phyloP scores from a whole-genome alignment of 2,329 filamentous ascomycete genomes.

The Cladophialophora immunda region DNA sequence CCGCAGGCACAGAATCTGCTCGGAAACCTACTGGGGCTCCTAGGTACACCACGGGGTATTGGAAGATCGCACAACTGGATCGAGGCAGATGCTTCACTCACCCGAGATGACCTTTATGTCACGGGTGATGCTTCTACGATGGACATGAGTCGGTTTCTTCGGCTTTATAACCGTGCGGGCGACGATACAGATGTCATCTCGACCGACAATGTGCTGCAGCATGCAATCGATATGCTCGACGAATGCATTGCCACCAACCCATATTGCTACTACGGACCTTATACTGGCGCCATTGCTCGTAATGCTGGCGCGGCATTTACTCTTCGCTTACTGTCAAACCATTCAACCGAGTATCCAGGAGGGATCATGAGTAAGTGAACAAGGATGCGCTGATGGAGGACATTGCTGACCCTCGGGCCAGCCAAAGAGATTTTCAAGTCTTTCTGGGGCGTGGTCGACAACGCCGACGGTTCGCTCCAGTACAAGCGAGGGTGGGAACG shows the following conservation, averaged over 20 bases:
- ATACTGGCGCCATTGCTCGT: constrained; percentile 59
- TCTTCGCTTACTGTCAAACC: constrained; percentile 55
- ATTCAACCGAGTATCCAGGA: constrained; percentile 53
- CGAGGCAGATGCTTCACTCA: constrained; percentile 63
- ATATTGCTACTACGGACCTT: constrained; percentile 64
- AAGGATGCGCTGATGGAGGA: neutral
- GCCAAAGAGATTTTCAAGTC: constrained; percentile 53
- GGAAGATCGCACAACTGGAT: constrained; percentile 64
- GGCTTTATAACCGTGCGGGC: constrained; percentile 54
- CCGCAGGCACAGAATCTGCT: constrained; percentile 52
- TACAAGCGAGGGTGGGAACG: constrained; percentile 60
- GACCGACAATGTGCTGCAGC: constrained; percentile 40
- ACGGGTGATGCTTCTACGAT: constrained; percentile 61
- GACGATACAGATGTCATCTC: constrained; percentile 45
- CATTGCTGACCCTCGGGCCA: constrained; percentile 36
- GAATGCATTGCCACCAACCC: constrained; percentile 62
- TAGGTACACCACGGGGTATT: constrained; percentile 59
- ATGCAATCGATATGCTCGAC: constrained; percentile 56
- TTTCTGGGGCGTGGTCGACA: constrained; percentile 58
- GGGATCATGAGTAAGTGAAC: constrained; percentile 48
- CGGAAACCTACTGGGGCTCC: constrained; percentile 54
- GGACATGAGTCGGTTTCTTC: constrained; percentile 62
- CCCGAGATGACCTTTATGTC: constrained; percentile 62
- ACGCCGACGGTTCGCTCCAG: constrained; percentile 51
- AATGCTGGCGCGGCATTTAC: constrained; percentile 60